These are phyloP conservation scores for Asterophora parasitica DNA, from an alignment of 768 basidiomycete species.

Conservation along the genomic window DNA sequence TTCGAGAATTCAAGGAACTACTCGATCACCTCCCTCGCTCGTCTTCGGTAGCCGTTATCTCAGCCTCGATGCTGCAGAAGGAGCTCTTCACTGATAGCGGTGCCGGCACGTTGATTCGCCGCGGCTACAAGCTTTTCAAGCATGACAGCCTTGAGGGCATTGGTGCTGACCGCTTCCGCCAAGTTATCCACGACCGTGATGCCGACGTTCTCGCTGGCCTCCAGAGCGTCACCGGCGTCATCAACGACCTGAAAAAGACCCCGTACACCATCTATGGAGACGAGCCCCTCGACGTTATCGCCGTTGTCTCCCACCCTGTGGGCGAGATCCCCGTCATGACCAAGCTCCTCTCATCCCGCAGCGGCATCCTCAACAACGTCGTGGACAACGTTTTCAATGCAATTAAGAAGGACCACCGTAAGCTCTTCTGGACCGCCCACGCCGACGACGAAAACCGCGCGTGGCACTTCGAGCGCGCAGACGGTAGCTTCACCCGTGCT, in stretches of 20 bases:
- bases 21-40: slow-evolving; percentile 97
- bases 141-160: slow-evolving; percentile 75
- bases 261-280: slow-evolving; percentile 98
- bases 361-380: slow-evolving; percentile 89
- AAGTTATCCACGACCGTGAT: slow-evolving; percentile 93
- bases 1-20: slow-evolving; percentile 98
- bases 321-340: slow-evolving; percentile 89
- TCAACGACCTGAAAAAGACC: slow-evolving; percentile 73
- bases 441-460: slow-evolving; percentile 94
- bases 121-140: slow-evolving; percentile 97
- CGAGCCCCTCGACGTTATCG: slow-evolving; percentile 93
- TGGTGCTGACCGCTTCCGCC: slow-evolving; percentile 91
- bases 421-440: slow-evolving; percentile 96
- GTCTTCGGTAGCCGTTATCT: slow-evolving; percentile 97
- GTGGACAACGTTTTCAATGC: slow-evolving; percentile 96
- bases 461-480: slow-evolving; percentile 99
- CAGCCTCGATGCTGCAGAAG: slow-evolving; percentile 86
- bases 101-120: slow-evolving; percentile 95
- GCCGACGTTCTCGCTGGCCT: slow-evolving; percentile 81
- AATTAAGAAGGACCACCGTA: slow-evolving; percentile 92
- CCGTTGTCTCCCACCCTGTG: slow-evolving; percentile 88
- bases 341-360: slow-evolving; percentile 84
- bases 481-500: slow-evolving; percentile 94
- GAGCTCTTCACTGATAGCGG: slow-evolving; percentile 98
- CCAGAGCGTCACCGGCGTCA: slow-evolving; percentile 82